Conservation (phyloP, 495 filamentous ascomycete species). For the Tuber borchii region DNA sequence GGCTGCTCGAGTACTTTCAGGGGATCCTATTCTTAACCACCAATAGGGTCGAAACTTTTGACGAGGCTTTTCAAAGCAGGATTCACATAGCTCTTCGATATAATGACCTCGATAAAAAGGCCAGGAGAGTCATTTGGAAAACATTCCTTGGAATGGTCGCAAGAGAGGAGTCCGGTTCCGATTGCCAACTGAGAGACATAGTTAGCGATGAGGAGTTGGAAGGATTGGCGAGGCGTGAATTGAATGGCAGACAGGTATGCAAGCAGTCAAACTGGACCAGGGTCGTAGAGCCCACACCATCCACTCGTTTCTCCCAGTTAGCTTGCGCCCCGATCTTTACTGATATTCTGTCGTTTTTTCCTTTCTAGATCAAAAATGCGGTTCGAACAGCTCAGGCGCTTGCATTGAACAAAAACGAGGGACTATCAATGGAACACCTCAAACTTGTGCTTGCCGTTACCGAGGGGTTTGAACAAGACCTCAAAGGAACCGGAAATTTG, state of each 20-base stretch:
- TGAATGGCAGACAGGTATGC: conserved; percentile 40
- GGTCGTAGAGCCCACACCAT: not conserved
- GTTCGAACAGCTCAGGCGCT: conserved; percentile 65
- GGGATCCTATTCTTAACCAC: conserved; percentile 52
- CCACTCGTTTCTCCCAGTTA: not conserved
- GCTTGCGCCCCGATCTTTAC: not conserved
- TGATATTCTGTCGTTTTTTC: conserved; percentile 9
- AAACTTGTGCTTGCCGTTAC: conserved; percentile 60
- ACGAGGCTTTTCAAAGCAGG: conserved; percentile 51
- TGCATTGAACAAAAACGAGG: conserved; percentile 55
- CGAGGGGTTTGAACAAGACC: conserved; percentile 61
- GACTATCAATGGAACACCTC: conserved; percentile 61
- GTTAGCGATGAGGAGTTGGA: conserved; percentile 35
- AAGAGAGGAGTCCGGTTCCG: conserved; percentile 28
- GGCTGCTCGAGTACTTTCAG: conserved; percentile 52
- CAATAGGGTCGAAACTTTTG: conserved; percentile 47
- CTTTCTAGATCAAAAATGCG: conserved; percentile 62
- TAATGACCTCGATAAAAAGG: conserved; percentile 35
- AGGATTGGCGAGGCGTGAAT: conserved; percentile 22
- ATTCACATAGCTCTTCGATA: conserved; percentile 48
- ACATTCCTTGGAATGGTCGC: conserved; percentile 41
- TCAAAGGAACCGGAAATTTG: conserved; percentile 48
- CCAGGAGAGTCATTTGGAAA: conserved; percentile 40
- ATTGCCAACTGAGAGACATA: conserved; percentile 31
- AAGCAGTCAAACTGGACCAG: not conserved